Conservation (phyloP, 2,329 filamentous ascomycete genomes). For the Pseudocercospora cruenta region DNA sequence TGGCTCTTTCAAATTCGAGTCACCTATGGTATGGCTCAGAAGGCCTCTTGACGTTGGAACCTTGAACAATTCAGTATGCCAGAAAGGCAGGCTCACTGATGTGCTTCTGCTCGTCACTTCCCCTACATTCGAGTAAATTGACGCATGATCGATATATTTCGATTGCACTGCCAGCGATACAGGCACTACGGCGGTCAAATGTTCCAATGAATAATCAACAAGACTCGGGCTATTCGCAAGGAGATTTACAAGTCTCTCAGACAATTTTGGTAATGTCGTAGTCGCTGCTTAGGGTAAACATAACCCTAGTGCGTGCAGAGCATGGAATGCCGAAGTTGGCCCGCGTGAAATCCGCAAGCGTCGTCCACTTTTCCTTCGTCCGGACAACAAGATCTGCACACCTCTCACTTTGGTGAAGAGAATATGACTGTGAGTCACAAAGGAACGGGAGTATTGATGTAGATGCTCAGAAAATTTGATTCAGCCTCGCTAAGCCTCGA, state of each 20-base stretch:
- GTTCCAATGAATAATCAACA: neutral
- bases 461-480: neutral
- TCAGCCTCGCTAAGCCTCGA: neutral
- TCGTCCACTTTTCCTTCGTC: neutral
- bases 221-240: neutral
- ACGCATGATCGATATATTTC: too few relatives aligned
- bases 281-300: neutral
- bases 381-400: too few relatives aligned
- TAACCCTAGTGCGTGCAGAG: neutral
- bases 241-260: neutral
- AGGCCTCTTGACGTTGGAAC: too few relatives aligned
- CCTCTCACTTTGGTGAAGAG: too few relatives aligned
- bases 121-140: too few relatives aligned
- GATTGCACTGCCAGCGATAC: too few relatives aligned
- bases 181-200: neutral
- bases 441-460: neutral
- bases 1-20: too few relatives aligned
- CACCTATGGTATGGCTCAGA: too few relatives aligned
- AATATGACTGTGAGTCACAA: neutral
- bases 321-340: neutral
- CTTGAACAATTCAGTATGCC: too few relatives aligned
- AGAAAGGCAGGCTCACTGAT: too few relatives aligned
- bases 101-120: too few relatives aligned
- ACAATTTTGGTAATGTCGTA: neutral
- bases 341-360: neutral